phyloP scores from a whole-genome alignment of 2,329 filamentous ascomycete genomes.

The Ceratocystis eucalypticola region DNA sequence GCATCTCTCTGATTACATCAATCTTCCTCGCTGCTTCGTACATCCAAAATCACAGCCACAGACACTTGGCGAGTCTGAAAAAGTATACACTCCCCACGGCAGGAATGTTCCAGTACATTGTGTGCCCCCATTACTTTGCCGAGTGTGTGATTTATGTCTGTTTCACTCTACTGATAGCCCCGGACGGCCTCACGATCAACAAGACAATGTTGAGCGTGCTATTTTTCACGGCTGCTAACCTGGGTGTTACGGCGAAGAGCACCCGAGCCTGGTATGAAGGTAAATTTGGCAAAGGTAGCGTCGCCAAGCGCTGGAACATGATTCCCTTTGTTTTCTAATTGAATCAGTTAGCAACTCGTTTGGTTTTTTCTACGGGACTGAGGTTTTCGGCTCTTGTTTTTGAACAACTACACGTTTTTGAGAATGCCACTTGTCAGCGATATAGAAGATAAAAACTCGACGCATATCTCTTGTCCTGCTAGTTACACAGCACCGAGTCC shows the following conservation, averaged over 20 bases:
- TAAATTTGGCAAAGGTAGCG: constrained; percentile 56
- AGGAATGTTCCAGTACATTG: constrained; percentile 54
- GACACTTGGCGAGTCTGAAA: constrained; percentile 53
- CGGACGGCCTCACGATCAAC: constrained; percentile 52
- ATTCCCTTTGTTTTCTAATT: constrained; percentile 52
- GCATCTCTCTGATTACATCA: constrained; percentile 35
- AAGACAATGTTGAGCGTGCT: constrained; percentile 56
- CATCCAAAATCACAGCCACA: constrained; percentile 63
- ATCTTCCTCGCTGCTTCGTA: constrained; percentile 57
- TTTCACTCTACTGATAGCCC: constrained; percentile 62
- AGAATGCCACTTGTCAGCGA: too few relatives aligned
- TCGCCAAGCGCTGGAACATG: constrained; percentile 58
- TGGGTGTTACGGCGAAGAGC: constrained; percentile 65
- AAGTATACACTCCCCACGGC: constrained; percentile 73
- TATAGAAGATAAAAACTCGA: too few relatives aligned
- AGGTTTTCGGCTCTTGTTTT: too few relatives aligned
- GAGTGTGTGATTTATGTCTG: constrained; percentile 75
- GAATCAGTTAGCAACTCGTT: neutral
- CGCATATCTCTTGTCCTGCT: too few relatives aligned
- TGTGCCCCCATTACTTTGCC: constrained; percentile 85
- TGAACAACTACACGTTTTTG: too few relatives aligned
- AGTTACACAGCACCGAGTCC: too few relatives aligned
- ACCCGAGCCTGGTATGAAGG: constrained; percentile 67
- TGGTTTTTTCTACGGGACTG: too few relatives aligned
- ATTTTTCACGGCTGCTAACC: constrained; percentile 62